Percentiles rank a stretch among this genome's conserved stretches.
These are phyloP conservation scores for Zygosaccharomyces rouxii DNA, from an alignment of 805 yeast genomes.

Conservation along the genomic window DNA sequence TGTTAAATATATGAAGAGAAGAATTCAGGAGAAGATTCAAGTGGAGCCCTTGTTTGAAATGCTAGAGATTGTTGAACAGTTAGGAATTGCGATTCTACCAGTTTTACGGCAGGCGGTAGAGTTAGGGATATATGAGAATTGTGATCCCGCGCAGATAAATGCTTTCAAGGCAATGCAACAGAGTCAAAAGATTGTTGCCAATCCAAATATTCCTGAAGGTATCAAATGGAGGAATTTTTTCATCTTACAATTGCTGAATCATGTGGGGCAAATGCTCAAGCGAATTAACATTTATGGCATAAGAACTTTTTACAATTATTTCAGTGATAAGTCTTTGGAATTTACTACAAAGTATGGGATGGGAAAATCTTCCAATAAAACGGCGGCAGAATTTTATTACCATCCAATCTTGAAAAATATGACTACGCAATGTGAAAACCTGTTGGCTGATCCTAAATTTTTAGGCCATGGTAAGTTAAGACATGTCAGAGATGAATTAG, in stretches of 20 bases:
- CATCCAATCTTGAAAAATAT: conserved; percentile 46
- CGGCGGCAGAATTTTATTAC: conserved; percentile 57
- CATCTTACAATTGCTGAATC: conserved; percentile 56
- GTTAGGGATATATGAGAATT: conserved; percentile 55
- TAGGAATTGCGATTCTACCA: conserved; percentile 66
- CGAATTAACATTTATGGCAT: conserved; percentile 80
- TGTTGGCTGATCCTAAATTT: conserved; percentile 36
- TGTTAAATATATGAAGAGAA: conserved; percentile 67
- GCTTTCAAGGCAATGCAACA: conserved; percentile 69
- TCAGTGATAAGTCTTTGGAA: conserved; percentile 53
- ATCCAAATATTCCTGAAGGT: conserved; percentile 59
- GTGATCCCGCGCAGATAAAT: conserved; percentile 64
- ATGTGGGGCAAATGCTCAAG: conserved; percentile 67
- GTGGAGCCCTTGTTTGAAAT: conserved; percentile 55
- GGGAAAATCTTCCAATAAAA: conserved; percentile 60
- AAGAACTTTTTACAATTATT: conserved; percentile 65
- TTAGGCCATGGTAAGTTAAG: conserved; percentile 73
- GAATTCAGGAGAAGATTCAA: conserved; percentile 54
- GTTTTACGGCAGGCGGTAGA: conserved; percentile 59
- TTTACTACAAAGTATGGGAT: conserved; percentile 53
- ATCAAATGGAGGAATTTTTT: conserved; percentile 68
- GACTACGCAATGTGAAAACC: conserved; percentile 42
- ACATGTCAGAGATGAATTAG: conserved; percentile 52
- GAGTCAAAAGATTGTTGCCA: conserved; percentile 51
- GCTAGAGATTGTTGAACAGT: conserved; percentile 46